Percentiles rank a stretch among this genome's conserved stretches.
Evolutionary conservation across 345 rosid genomes (phyloP).

Genomic region (Eutrema heterophyllum): DNA sequence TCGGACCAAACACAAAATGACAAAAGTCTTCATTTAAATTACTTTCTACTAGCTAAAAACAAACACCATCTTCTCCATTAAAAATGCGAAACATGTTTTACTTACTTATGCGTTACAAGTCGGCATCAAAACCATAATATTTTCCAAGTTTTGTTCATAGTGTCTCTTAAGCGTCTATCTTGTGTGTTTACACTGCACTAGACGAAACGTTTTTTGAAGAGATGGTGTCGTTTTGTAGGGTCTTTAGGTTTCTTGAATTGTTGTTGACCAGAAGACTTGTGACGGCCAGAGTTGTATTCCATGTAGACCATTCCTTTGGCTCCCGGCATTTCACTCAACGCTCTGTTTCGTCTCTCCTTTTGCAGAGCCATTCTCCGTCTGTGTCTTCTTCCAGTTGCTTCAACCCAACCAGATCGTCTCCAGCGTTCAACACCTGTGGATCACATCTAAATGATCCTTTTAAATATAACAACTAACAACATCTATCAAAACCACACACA

Average conservation of each 20-base stretch:
- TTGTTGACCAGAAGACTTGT: slow-evolving; percentile 43
- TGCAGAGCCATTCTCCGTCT: slow-evolving; percentile 78
- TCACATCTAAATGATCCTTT: too few relatives aligned
- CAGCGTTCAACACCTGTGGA: slow-evolving; percentile 56
- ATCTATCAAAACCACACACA: too few relatives aligned
- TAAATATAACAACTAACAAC: too few relatives aligned
- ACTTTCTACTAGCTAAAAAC: too few relatives aligned
- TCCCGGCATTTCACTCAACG: slow-evolving; percentile 89
- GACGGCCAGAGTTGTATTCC: slow-evolving; percentile 66
- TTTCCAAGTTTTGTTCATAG: too few relatives aligned
- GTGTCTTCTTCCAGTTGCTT: slow-evolving; percentile 91
- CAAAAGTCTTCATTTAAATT: too few relatives aligned
- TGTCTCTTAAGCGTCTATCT: too few relatives aligned
- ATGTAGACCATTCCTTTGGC: slow-evolving; percentile 81
- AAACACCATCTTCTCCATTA: not conserved
- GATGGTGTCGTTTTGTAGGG: slow-evolving; percentile 64
- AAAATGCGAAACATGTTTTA: too few relatives aligned
- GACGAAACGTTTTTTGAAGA: slow-evolving; percentile 56
- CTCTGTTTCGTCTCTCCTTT: slow-evolving; percentile 64
- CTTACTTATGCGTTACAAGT: too few relatives aligned
- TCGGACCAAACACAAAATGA: too few relatives aligned
- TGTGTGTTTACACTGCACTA: too few relatives aligned
- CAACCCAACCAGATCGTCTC: slow-evolving; percentile 77
- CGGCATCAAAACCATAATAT: too few relatives aligned
- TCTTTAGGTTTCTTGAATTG: slow-evolving; percentile 73